phyloP scores from a whole-genome alignment of 164 flowering plant species.

The Chimonanthus praecox region DNA sequence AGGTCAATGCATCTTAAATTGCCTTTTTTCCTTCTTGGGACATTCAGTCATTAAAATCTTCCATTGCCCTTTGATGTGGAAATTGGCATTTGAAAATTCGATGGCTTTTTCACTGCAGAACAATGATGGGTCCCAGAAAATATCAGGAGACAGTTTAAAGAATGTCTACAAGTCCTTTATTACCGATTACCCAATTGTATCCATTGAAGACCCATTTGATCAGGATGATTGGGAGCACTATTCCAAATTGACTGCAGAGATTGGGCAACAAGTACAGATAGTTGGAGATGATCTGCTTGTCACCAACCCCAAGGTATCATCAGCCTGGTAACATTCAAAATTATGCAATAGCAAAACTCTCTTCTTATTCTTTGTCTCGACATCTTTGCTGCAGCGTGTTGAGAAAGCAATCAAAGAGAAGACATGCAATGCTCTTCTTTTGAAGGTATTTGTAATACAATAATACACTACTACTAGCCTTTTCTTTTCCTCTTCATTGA shows the following conservation, averaged over 20 bases:
- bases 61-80: neutral
- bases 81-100: neutral
- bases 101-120: slow-evolving; percentile 17
- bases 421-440: slow-evolving; percentile 51
- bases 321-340: neutral
- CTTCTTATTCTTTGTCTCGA: neutral
- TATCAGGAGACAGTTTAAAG: slow-evolving; percentile 28
- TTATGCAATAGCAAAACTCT: neutral
- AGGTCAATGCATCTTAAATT: slow-evolving; percentile 13
- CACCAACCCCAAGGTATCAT: slow-evolving; percentile 28
- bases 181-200: slow-evolving; percentile 31
- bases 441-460: slow-evolving; percentile 33
- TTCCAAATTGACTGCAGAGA: slow-evolving; percentile 27
- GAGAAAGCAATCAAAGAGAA: slow-evolving; percentile 55
- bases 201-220: slow-evolving; percentile 37
- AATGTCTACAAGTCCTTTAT: slow-evolving; percentile 33
- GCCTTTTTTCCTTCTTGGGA: neutral
- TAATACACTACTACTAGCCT: neutral
- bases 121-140: slow-evolving; percentile 34
- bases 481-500: neutral
- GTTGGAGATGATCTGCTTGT: slow-evolving; percentile 36
- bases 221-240: slow-evolving; percentile 40
- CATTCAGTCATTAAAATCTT: too few species aligned
- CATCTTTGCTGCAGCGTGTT: slow-evolving; percentile 26
- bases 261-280: slow-evolving; percentile 30